A percentile compares a stretch with the other conserved stretches of the same genome.
phyloP scores from a whole-genome alignment of 768 basidiomycete species.

The Mrakia gelida region DNA sequence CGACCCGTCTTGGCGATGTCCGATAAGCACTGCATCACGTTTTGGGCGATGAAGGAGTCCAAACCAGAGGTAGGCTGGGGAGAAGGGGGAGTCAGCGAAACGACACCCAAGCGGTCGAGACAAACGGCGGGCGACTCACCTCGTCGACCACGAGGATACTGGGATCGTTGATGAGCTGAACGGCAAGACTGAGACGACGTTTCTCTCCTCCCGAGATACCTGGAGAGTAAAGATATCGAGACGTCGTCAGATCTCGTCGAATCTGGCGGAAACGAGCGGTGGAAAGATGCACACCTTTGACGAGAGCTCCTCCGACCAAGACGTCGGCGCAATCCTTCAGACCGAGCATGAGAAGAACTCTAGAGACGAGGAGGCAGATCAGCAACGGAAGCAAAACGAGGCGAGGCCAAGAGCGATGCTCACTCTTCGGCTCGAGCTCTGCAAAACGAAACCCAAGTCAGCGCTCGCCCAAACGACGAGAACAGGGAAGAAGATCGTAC shows the following conservation, averaged over 20 bases:
- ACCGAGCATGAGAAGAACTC: conserved; percentile 50
- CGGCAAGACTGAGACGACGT: conserved; percentile 49
- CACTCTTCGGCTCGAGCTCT: neutral
- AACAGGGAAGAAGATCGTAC: neutral
- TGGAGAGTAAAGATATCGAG: conserved; percentile 36
- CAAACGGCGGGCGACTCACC: neutral
- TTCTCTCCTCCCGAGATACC: conserved; percentile 55
- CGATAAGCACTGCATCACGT: conserved; percentile 50
- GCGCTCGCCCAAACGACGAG: too few relatives aligned
- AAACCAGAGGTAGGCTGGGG: conserved; percentile 45
- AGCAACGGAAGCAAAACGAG: neutral
- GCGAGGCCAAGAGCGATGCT: neutral
- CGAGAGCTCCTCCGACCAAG: conserved; percentile 49
- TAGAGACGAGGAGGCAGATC: neutral
- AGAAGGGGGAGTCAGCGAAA: neutral
- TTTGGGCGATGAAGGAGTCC: conserved; percentile 50
- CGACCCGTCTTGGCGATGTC: conserved; percentile 48
- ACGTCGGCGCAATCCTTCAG: conserved; percentile 51
- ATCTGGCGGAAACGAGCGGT: neutral
- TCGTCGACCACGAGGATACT: conserved; percentile 47
- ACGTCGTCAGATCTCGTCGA: neutral
- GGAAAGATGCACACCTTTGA: conserved; percentile 29
- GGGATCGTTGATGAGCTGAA: conserved; percentile 49
- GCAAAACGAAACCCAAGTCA: too few relatives aligned
- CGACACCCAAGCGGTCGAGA: neutral